These are phyloP conservation scores for Mycosphaerella arachidis DNA, from an alignment of 2,329 filamentous ascomycete species.

Conservation along the genomic window DNA sequence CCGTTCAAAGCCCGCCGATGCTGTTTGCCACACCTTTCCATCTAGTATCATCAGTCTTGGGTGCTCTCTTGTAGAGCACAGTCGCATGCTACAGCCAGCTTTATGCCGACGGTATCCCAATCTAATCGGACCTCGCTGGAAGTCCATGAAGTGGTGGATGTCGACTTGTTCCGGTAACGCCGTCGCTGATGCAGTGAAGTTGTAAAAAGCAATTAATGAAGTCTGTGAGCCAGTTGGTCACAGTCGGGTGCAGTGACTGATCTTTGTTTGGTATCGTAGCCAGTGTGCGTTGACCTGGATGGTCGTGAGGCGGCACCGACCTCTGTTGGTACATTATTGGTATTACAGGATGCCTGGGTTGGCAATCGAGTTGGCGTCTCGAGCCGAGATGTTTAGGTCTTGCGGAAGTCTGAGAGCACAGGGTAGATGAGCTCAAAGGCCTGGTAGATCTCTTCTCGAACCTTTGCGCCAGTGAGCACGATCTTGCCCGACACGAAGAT, in stretches of 20 bases:
- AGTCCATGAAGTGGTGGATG: conserved; percentile 2
- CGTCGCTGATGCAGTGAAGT: conserved; percentile 4
- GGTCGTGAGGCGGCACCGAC: conserved; percentile 1
- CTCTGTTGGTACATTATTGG: conserved; percentile 2
- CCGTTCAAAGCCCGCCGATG: neutral
- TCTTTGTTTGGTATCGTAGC: neutral
- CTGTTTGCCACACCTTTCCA: neutral
- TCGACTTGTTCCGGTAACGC: conserved; percentile 1
- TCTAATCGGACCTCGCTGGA: conserved; percentile 1
- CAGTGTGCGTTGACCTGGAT: neutral
- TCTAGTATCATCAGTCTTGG: conserved; percentile 3
- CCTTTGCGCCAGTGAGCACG: conserved; percentile 93
- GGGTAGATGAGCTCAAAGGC: conserved; percentile 97
- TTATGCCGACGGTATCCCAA: neutral
- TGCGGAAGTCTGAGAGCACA: conserved; percentile 46
- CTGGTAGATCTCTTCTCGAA: conserved; percentile 96
- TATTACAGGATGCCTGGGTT: neutral
- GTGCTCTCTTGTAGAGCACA: neutral
- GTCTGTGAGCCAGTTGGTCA: neutral
- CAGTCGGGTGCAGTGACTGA: neutral
- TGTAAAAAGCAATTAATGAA: conserved; percentile 1
- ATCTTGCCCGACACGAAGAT: conserved; percentile 98
- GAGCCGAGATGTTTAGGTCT: conserved; percentile 6
- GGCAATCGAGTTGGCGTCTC: neutral
- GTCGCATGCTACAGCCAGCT: neutral